These are phyloP conservation scores for Arthrobotrys sinensis DNA, from an alignment of 2,329 filamentous ascomycete genomes.

Conservation along the genomic window DNA sequence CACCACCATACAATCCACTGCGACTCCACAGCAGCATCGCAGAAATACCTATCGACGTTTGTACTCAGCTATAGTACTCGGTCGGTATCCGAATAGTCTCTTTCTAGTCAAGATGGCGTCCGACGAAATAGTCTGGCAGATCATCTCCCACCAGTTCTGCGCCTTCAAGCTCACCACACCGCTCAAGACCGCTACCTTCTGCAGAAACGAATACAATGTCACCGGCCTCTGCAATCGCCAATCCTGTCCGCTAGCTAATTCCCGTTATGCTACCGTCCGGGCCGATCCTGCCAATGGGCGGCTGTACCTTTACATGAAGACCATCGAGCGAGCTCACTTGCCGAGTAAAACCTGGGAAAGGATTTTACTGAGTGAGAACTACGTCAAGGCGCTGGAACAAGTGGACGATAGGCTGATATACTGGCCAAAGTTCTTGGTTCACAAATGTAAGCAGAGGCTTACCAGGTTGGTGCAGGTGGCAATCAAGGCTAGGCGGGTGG, in stretches of 20 bases:
- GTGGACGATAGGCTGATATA: constrained; percentile 89
- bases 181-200: constrained; percentile 80
- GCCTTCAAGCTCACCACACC: constrained; percentile 80
- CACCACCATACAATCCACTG: neutral
- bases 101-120: constrained; percentile 78
- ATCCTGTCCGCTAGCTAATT: constrained; percentile 91
- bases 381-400: constrained; percentile 87
- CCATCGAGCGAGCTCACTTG: constrained; percentile 87
- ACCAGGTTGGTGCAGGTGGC: constrained; percentile 93
- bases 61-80: neutral
- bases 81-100: constrained; percentile 30
- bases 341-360: constrained; percentile 95
- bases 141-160: constrained; percentile 96
- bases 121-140: constrained; percentile 97
- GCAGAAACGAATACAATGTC: constrained; percentile 93
- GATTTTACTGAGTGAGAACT: constrained; percentile 90
- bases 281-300: constrained; percentile 77
- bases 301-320: constrained; percentile 97
- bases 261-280: constrained; percentile 91
- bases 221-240: constrained; percentile 87
- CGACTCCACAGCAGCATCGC: constrained; percentile 14
- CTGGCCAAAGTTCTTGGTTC: constrained; percentile 92
- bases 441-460: constrained; percentile 96
- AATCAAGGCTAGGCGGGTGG: constrained; percentile 79
- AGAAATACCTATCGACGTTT: neutral